Percentiles rank a stretch among this genome's conserved stretches.
Evolutionary conservation across 2,329 filamentous ascomycete genomes (phyloP).

Genomic region (Ceratocystis destructans): DNA sequence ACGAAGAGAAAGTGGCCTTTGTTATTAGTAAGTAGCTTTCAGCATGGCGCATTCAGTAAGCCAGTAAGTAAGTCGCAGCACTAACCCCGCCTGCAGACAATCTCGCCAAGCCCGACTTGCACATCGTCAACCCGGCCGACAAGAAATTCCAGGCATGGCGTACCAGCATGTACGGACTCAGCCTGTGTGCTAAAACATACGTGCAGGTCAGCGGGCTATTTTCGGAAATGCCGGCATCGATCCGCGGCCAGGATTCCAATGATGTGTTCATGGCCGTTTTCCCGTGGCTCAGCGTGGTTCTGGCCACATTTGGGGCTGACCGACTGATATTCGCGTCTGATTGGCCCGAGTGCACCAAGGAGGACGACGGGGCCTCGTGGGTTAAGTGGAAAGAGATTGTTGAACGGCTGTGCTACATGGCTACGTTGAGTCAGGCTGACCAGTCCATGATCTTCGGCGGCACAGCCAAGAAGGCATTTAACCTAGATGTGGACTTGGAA

Average conservation of each 20-base stretch:
- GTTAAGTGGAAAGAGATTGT: constrained; percentile 61
- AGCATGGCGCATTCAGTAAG: background rate
- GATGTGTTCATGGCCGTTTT: constrained; percentile 49
- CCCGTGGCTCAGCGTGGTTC: constrained; percentile 59
- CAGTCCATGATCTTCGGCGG: constrained; percentile 56
- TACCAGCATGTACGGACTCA: constrained; percentile 51
- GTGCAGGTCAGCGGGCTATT: constrained; percentile 88
- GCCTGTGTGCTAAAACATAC: constrained; percentile 52
- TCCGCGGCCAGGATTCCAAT: constrained; percentile 36
- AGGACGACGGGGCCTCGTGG: constrained; percentile 48
- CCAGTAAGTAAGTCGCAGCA: background rate
- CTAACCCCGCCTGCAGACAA: constrained; percentile 47
- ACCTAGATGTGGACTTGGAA: constrained; percentile 16
- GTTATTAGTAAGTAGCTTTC: constrained; percentile 45
- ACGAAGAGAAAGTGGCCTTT: constrained; percentile 48
- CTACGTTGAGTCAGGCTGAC: constrained; percentile 45
- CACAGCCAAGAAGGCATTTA: constrained; percentile 60
- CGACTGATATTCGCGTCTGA: constrained; percentile 84
- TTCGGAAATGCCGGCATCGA: constrained; percentile 54
- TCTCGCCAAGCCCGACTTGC: constrained; percentile 74
- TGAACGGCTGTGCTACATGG: constrained; percentile 50
- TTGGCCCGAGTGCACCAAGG: constrained; percentile 74
- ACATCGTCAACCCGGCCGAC: constrained; percentile 44
- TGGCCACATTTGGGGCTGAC: constrained; percentile 55
- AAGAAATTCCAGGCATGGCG: constrained; percentile 56